Evolutionary conservation across 2,329 filamentous ascomycete genomes (phyloP).

Genomic region (Alternaria burnsii): DNA sequence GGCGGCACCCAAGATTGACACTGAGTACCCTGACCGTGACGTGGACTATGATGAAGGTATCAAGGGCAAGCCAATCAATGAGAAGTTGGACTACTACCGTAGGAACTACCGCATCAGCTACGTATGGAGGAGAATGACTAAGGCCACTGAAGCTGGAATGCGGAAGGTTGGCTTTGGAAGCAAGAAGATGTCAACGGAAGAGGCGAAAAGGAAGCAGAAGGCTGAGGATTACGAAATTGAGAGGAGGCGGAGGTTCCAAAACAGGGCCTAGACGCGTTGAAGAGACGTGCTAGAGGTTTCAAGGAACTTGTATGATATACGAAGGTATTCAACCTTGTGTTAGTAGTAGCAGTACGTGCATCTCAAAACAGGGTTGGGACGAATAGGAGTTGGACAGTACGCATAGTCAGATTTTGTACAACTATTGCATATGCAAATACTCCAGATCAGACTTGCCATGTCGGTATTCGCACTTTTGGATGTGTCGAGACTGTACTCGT

Average conservation of each 20-base stretch:
- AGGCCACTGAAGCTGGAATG: conserved; percentile 19
- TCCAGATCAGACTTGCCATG: conserved; percentile 3
- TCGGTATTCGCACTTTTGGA: not conserved
- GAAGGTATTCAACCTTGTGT: conserved; percentile 19
- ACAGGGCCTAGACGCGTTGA: conserved; percentile 28
- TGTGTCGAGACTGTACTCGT: not conserved
- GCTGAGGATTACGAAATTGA: conserved; percentile 40
- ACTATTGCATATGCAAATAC: conserved; percentile 25
- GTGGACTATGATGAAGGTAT: conserved; percentile 33
- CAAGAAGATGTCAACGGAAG: conserved; percentile 26
- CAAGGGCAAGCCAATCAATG: conserved; percentile 23
- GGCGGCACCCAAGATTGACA: conserved; percentile 23
- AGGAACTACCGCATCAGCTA: conserved; percentile 36
- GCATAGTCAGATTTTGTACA: conserved; percentile 22
- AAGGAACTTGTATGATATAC: conserved; percentile 34
- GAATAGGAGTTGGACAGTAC: not conserved
- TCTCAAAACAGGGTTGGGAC: not conserved
- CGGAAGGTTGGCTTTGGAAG: conserved; percentile 28
- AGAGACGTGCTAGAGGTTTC: not conserved
- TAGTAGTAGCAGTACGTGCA: conserved; percentile 10
- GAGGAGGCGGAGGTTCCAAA: conserved; percentile 39
- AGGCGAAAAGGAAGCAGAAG: conserved; percentile 40
- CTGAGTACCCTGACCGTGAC: conserved; percentile 30
- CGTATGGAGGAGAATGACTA: conserved; percentile 27
- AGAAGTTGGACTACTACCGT: conserved; percentile 38